These are phyloP conservation scores for Wickerhamomyces xylosicus DNA, from an alignment of 805 yeast genomes.

Conservation along the genomic window DNA sequence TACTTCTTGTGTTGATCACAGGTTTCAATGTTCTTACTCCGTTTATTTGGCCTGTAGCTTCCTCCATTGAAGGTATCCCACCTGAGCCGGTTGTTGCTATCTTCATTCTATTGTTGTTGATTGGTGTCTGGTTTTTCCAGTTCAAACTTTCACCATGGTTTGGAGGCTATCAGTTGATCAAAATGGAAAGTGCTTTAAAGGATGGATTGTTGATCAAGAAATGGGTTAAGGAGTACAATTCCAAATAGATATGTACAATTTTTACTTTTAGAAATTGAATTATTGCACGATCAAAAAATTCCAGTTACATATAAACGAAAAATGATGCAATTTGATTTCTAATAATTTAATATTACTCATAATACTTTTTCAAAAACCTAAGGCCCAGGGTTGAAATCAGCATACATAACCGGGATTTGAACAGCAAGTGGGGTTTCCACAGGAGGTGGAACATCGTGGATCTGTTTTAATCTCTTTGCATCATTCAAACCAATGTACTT, in stretches of 20 bases:
- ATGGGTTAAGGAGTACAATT: slow-evolving; percentile 47
- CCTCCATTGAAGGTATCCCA: slow-evolving; percentile 15
- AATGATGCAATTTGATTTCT: too few species aligned
- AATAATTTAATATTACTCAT: too few species aligned
- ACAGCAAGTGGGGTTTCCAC: not conserved
- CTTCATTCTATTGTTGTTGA: slow-evolving; percentile 30
- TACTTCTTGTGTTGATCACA: slow-evolving; percentile 34
- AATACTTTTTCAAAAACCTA: too few species aligned
- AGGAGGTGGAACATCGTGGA: not conserved
- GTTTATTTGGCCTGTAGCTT: slow-evolving; percentile 19
- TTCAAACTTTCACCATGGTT: slow-evolving; percentile 38
- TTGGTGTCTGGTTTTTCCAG: slow-evolving; percentile 44
- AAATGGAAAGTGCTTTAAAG: slow-evolving; percentile 28
- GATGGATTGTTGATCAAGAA: slow-evolving; percentile 51
- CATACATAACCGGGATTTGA: not conserved
- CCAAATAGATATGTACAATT: too few species aligned
- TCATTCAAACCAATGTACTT: not conserved
- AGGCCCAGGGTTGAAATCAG: not conserved
- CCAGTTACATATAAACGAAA: too few species aligned
- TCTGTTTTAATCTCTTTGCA: not conserved
- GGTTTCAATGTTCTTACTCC: slow-evolving; percentile 41
- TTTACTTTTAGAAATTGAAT: too few species aligned
- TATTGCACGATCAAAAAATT: too few species aligned
- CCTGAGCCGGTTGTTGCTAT: slow-evolving; percentile 32
- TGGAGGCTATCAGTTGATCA: slow-evolving; percentile 34